Conservation (phyloP, 1,284 basidiomycete species). For the Sanghuangporus baumii region DNA sequence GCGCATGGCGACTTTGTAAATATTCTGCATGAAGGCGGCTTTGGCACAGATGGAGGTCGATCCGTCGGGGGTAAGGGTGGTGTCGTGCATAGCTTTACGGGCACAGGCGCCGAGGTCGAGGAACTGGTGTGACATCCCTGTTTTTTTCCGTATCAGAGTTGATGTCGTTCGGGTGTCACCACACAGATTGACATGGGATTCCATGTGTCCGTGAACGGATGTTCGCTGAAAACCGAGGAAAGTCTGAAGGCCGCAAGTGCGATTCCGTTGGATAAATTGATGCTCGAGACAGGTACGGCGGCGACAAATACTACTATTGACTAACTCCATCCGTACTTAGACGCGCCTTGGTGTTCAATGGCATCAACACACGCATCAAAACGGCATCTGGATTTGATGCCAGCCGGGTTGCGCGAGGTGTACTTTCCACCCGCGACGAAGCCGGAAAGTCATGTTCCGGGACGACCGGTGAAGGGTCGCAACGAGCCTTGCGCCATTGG, state of each 20-base stretch:
- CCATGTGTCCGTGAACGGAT: conserved; percentile 75
- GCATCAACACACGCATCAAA: conserved; percentile 74
- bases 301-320: not conserved
- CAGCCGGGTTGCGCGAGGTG: conserved; percentile 39
- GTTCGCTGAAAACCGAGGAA: conserved; percentile 76
- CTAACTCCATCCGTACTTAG: conserved; percentile 32
- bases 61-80: conserved; percentile 57
- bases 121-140: conserved; percentile 54
- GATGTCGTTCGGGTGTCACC: conserved; percentile 11
- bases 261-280: conserved; percentile 59
- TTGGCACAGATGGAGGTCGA: conserved; percentile 51
- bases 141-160: not conserved
- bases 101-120: conserved; percentile 56
- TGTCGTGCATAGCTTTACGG: conserved; percentile 88
- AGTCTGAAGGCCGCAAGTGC: conserved; percentile 58
- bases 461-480: conserved; percentile 72
- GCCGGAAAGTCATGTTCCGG: conserved; percentile 62
- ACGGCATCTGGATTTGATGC: conserved; percentile 48
- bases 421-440: conserved; percentile 56
- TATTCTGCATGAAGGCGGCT: conserved; percentile 63
- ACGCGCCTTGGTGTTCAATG: conserved; percentile 82
- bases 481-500: conserved; percentile 78
- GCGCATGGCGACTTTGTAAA: conserved; percentile 69
- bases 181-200: conserved; percentile 65
- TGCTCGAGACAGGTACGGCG: conserved; percentile 73